Base-by-base conservation (phyloP, 257 asterid species). In the Solanum pimpinellifolium region DNA sequence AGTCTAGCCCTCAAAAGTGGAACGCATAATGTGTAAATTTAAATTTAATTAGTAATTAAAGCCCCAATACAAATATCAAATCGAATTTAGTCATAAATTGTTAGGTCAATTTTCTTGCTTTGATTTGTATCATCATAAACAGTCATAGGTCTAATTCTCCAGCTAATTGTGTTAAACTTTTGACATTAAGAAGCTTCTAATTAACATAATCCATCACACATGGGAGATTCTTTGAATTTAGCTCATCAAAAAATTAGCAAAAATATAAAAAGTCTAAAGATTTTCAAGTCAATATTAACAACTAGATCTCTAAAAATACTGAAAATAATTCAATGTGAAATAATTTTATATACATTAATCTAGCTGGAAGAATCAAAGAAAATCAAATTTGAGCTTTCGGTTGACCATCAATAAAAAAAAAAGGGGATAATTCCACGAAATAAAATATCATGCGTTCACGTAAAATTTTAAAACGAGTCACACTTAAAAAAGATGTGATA, bases 61-160 rank as follows among this genome's bases (percentile, higher is more conserved):
- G 10, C 10, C 1, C 20, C 1, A 25, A 62, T n/a, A 62, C 15
- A 0, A 65, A 65, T 65, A n/a, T 1, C 1, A 1, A 66, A 0
- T 0, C 1, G 0, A 25, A 65, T 62, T 62, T 10, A 65, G 29
- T 74, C 52, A 74, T 74, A 31, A 21, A 74, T 39, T 39, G 20
- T 21, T 39, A 14, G 39, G 83, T 77, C 39, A 42, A 77, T n/a
- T n/a, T 77, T 42, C 83, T 77, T 77, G 62, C 39, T n/a, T 77
- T 76, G 37, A 76, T 76, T 42, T 42, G 60, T 76, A n/a, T 76
- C 23, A 76, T 41, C 37, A 76, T 23, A 76, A 49, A 0, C 7
- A 76, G 83, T 77, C n/a, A 77, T 77, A 42, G 35, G 62, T 25
- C 83, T 29, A 75, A 25, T 75, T 41, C 56, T 75, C 31, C 83